Base-by-base conservation (phyloP, 495 filamentous ascomycete species). In the Lindgomyces ingoldianus region DNA sequence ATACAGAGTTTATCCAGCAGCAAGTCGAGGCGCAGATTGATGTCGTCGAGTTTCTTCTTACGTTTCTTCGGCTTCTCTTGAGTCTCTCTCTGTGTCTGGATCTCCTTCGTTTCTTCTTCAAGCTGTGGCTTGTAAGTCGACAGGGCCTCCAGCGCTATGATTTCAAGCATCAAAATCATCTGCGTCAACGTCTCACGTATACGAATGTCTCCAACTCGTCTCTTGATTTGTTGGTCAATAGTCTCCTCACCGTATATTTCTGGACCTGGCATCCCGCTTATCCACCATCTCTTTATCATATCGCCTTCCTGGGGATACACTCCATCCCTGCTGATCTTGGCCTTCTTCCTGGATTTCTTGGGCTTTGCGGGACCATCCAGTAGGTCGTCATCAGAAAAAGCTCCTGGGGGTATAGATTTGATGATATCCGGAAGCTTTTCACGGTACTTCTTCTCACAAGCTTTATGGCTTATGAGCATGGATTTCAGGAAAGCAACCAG, bases 1-100 rank as follows among this genome's bases (percentile, higher is more conserved):
- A 98, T 98, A 72, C 91, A 95, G 22, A 98, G 80, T 33, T 91
- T 85, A 73, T 98, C 95, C 11, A 96, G 83, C 51, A 96, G 86
- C 3, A 96, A 77, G 68, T 98, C 93, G 8, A 98, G 80, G 21
- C 92, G 80, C 0, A 87, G 74, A 25, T 78, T 77, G 18, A 89
- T 73, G 71, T 90, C 81, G 59, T 83, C 82, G 0, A 69, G 58
- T 61, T 83, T 85, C 71, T 85, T 81, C 51, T 73, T 74, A 1
- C 75, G 58, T 11, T 75, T 71, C 26, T 79, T 73, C 25, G 74
- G 73, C 4, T 65, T 64, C 6, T 62, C 64, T 21, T 76, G 70
- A 0, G 67, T 69, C 19, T 72, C 69, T 11, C 64, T 67, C 49
- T 64, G 29, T 1, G 27, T 36, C 36, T 62, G 49, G 0, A 50